Evolutionary conservation across 805 yeast species (phyloP).

Genomic region (Kluyveromyces dobzhanskii): DNA sequence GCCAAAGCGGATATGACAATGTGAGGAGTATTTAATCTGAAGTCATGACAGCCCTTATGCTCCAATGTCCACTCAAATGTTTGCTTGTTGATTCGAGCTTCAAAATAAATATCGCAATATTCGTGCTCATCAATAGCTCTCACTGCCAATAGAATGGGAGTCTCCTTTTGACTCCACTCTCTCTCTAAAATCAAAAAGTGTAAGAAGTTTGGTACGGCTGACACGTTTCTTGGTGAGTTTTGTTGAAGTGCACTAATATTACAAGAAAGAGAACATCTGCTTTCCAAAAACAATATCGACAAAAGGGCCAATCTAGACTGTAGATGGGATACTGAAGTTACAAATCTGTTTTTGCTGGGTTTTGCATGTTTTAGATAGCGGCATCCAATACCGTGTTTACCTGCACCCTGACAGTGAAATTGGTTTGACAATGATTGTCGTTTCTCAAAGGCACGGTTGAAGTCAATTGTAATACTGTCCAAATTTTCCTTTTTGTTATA

Average conservation of each 20-base stretch:
- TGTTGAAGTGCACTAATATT: neutral
- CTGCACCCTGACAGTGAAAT: neutral
- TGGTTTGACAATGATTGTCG: neutral
- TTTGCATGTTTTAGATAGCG: neutral
- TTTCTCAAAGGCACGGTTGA: neutral
- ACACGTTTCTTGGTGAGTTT: neutral
- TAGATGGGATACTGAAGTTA: neutral
- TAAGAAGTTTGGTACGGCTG: neutral
- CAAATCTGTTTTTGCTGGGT: neutral
- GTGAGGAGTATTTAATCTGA: neutral
- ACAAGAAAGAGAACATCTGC: neutral
- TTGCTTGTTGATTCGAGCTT: neutral
- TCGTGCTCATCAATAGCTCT: neutral
- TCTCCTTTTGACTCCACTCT: neutral
- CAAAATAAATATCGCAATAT: neutral
- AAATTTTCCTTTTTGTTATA: neutral
- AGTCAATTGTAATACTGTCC: constrained; percentile 1
- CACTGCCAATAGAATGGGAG: neutral
- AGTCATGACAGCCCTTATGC: neutral
- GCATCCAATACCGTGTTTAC: neutral
- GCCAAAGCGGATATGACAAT: neutral
- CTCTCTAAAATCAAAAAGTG: neutral
- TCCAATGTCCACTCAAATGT: neutral
- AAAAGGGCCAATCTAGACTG: neutral
- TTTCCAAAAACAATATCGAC: neutral